Evolutionary conservation across 805 yeast species (phyloP).

Genomic region (Barnettozyma californica): DNA sequence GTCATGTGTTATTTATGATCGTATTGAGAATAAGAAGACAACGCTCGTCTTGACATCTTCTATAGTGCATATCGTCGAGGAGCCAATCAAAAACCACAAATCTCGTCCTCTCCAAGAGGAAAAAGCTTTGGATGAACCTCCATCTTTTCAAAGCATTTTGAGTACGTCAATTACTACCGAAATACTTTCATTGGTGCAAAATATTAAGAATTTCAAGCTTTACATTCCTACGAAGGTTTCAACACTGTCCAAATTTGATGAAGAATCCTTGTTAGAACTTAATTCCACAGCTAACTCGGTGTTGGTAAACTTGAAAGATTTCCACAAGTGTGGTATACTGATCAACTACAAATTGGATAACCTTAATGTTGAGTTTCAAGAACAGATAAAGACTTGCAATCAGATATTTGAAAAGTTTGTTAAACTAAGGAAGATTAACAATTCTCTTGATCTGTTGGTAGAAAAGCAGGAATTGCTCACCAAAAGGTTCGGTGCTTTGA

Average conservation of each 20-base stretch:
- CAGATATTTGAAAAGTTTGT: slow-evolving; percentile 19
- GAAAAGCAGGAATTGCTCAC: slow-evolving; percentile 31
- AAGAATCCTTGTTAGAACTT: slow-evolving; percentile 13
- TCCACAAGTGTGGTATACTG: slow-evolving; percentile 31
- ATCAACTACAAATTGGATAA: slow-evolving; percentile 32
- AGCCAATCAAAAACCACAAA: not conserved
- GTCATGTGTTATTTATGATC: not conserved
- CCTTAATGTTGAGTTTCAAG: slow-evolving; percentile 37
- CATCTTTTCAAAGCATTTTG: not conserved
- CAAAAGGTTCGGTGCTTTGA: slow-evolving; percentile 28
- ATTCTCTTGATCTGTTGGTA: slow-evolving; percentile 16
- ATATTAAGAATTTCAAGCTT: slow-evolving; percentile 2
- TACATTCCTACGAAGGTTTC: slow-evolving; percentile 5
- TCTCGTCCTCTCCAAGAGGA: not conserved
- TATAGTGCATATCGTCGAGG: not conserved
- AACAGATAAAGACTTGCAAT: slow-evolving; percentile 31
- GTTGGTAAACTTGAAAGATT: slow-evolving; percentile 7
- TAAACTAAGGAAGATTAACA: slow-evolving; percentile 12
- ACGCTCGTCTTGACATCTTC: not conserved
- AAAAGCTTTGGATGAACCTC: not conserved
- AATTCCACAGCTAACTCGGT: slow-evolving; percentile 21
- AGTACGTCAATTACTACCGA: not conserved
- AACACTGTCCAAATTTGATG: slow-evolving; percentile 8
- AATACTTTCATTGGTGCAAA: not conserved
- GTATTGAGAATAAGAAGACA: not conserved